Conservation (phyloP, 371 early-diverging fungal genomes). For the Mucor saturninus region DNA sequence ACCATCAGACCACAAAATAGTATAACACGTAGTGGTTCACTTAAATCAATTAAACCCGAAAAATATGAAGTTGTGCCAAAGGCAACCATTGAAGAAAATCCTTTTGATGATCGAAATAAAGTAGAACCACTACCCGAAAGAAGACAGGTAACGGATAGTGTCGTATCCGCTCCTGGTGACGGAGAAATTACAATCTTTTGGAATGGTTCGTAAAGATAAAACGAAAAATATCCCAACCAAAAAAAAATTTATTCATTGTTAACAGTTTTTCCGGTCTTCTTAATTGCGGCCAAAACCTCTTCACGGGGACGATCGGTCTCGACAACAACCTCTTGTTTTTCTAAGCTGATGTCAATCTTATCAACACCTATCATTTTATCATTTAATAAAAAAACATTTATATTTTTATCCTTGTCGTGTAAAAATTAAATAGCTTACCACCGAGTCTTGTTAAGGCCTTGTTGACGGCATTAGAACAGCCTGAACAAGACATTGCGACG, state of each 20-base stretch:
- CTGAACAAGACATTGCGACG: slow-evolving; percentile 84
- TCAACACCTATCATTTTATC: slow-evolving; percentile 47
- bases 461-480: slow-evolving; percentile 82
- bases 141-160: slow-evolving; percentile 34
- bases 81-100: slow-evolving; percentile 5
- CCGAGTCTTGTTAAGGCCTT: slow-evolving; percentile 69
- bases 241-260: slow-evolving; percentile 31
- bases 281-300: slow-evolving; percentile 69
- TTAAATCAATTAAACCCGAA: slow-evolving; percentile 24
- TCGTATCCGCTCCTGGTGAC: slow-evolving; percentile 47
- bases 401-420: not conserved
- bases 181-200: slow-evolving; percentile 59
- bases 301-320: slow-evolving; percentile 52
- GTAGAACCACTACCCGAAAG: slow-evolving; percentile 5
- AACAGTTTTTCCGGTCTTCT: slow-evolving; percentile 70
- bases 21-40: slow-evolving; percentile 38
- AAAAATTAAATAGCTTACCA: slow-evolving; percentile 33
- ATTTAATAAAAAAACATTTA: not conserved
- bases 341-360: slow-evolving; percentile 68
- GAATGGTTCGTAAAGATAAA: slow-evolving; percentile 33
- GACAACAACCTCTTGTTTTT: slow-evolving; percentile 74
- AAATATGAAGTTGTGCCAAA: not conserved
- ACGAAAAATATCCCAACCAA: slow-evolving; percentile 1
- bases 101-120: slow-evolving; percentile 42
- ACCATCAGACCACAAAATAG: slow-evolving; percentile 35